Conservation (phyloP, 306 rosid species). For the Rubus parviflorus region DNA sequence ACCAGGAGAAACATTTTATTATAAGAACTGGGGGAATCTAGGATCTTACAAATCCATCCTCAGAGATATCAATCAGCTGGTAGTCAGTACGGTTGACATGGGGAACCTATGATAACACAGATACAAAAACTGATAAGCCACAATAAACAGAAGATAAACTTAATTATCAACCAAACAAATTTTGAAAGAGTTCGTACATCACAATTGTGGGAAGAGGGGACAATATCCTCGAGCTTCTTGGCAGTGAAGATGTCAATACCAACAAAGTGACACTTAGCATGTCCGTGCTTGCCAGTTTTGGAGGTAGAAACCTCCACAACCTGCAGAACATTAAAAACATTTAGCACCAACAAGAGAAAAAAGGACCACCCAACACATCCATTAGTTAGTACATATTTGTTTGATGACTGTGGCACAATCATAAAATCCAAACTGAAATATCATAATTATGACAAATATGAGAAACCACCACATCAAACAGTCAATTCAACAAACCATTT, state of each 20-base stretch:
- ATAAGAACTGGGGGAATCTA: neutral
- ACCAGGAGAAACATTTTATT: neutral
- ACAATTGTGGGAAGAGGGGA: conserved; percentile 97
- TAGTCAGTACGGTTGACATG: conserved; percentile 95
- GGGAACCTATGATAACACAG: conserved; percentile 62
- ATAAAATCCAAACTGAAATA: neutral
- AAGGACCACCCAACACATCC: neutral
- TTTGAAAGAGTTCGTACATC: conserved; percentile 46
- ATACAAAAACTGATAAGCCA: neutral
- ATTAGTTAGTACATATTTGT: neutral
- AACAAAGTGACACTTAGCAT: conserved; percentile 97
- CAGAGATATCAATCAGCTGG: conserved; percentile 94
- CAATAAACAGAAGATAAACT: neutral
- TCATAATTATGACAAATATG: neutral
- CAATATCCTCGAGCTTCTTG: conserved; percentile 97
- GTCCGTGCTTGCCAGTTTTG: conserved; percentile 97
- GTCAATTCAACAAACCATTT: neutral
- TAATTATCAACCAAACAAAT: neutral
- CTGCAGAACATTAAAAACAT: conserved; percentile 28
- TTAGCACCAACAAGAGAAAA: neutral
- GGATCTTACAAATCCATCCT: conserved; percentile 91
- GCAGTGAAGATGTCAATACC: conserved; percentile 88
- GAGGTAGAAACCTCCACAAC: conserved; percentile 98
- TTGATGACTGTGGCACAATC: neutral
- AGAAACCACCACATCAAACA: neutral